phyloP scores from a whole-genome alignment of 2,329 filamentous ascomycete species.

The Aspergillus melleus region DNA sequence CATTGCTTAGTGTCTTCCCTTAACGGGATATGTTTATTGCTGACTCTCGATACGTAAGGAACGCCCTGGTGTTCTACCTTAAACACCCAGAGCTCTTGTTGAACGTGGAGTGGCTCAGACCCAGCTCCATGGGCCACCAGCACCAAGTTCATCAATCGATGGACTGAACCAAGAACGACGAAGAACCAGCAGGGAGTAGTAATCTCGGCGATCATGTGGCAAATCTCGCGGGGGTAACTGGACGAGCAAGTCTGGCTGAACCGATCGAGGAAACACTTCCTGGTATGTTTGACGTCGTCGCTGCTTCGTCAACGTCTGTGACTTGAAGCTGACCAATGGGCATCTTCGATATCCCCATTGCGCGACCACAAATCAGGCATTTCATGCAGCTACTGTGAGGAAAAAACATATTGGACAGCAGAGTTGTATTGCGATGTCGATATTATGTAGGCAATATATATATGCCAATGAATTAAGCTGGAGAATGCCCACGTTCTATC shows the following conservation, averaged over 20 bases:
- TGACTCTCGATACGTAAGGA: background rate
- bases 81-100: background rate
- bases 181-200: background rate
- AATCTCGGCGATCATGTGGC: background rate
- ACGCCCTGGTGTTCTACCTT: background rate
- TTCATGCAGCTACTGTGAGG: too few relatives aligned
- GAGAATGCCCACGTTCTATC: too few relatives aligned
- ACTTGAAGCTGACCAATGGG: background rate
- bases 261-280: background rate
- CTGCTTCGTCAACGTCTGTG: background rate
- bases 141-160: background rate
- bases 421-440: too few relatives aligned
- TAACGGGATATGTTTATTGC: background rate
- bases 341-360: background rate
- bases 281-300: background rate
- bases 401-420: too few relatives aligned
- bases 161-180: background rate
- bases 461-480: too few relatives aligned
- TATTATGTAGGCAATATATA: too few relatives aligned
- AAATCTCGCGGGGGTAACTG: background rate
- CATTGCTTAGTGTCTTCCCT: background rate
- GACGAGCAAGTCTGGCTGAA: background rate
- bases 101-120: background rate
- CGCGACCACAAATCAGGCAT: too few relatives aligned
- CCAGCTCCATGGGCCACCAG: background rate